phyloP scores from a whole-genome alignment of 129 eudicot species.

The Gnaphalium uliginosum region DNA sequence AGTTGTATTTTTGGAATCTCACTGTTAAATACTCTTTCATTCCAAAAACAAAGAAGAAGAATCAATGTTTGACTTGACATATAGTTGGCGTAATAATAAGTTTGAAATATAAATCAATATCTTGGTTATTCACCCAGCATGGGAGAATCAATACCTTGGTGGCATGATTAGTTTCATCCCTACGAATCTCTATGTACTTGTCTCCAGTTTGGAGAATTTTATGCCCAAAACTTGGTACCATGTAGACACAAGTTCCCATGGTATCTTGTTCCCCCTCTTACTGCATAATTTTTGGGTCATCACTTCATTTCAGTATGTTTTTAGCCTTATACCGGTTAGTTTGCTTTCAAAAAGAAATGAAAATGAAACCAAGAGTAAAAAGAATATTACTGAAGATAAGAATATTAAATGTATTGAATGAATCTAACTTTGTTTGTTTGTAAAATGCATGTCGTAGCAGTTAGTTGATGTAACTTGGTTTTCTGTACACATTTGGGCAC shows the following conservation, averaged over 20 bases:
- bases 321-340: not conserved
- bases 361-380: not conserved
- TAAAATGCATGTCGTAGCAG: not conserved
- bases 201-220: conserved; percentile 1
- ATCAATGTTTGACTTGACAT: not conserved
- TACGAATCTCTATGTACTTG: not conserved
- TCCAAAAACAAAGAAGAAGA: not conserved
- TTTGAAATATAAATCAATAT: not conserved
- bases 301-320: not conserved
- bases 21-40: not conserved
- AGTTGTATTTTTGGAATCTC: not conserved
- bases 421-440: not conserved
- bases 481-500: too few species aligned
- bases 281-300: not conserved
- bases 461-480: too few species aligned
- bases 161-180: not conserved
- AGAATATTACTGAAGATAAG: not conserved
- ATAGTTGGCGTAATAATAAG: not conserved
- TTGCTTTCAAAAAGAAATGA: not conserved
- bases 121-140: not conserved
- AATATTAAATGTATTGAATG: not conserved
- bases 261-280: not conserved
- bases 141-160: not conserved
- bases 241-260: not conserved
- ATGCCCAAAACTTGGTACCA: not conserved